Conservation (phyloP, 2,329 filamentous ascomycete species). For the Paracoccidioides lutzii region DNA sequence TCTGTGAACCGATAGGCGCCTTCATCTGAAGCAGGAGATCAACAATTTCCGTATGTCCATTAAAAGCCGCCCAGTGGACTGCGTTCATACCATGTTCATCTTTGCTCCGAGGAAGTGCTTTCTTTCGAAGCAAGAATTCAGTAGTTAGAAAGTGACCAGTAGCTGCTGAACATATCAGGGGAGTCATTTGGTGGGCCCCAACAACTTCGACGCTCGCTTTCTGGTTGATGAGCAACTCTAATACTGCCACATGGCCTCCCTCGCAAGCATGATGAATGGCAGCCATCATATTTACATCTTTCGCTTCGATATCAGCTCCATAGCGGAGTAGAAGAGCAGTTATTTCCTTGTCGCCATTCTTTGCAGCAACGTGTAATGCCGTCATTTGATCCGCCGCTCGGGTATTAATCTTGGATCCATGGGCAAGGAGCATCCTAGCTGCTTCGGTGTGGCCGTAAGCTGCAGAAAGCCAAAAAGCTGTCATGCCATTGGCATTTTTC, state of each 20-base stretch:
- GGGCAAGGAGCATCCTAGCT: slow-evolving; percentile 20
- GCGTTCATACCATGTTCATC: slow-evolving; percentile 27
- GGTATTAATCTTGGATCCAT: slow-evolving; percentile 18
- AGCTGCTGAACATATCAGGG: slow-evolving; percentile 25
- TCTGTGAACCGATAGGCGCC: slow-evolving; percentile 16
- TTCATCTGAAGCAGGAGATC: slow-evolving; percentile 21
- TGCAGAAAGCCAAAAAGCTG: slow-evolving; percentile 25
- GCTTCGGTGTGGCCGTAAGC: slow-evolving; percentile 24
- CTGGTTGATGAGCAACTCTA: slow-evolving; percentile 23
- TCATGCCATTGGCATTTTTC: slow-evolving; percentile 21
- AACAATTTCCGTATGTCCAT: slow-evolving; percentile 27
- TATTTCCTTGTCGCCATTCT: slow-evolving; percentile 25
- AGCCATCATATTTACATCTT: slow-evolving; percentile 19
- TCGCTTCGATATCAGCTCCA: slow-evolving; percentile 18
- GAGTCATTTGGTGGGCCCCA: slow-evolving; percentile 23
- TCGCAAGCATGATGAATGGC: slow-evolving; percentile 26
- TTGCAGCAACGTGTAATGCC: slow-evolving; percentile 27
- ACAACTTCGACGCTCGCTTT: slow-evolving; percentile 22
- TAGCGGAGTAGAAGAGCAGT: slow-evolving; percentile 20
- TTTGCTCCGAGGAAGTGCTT: slow-evolving; percentile 16
- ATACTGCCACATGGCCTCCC: slow-evolving; percentile 23
- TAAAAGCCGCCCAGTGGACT: slow-evolving; percentile 28
- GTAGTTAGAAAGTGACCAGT: slow-evolving; percentile 18
- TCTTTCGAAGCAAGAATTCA: slow-evolving; percentile 21
- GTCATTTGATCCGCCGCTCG: slow-evolving; percentile 23